Conservation (phyloP, 2,329 filamentous ascomycete species). For the Ophiosphaerella herpotricha region DNA sequence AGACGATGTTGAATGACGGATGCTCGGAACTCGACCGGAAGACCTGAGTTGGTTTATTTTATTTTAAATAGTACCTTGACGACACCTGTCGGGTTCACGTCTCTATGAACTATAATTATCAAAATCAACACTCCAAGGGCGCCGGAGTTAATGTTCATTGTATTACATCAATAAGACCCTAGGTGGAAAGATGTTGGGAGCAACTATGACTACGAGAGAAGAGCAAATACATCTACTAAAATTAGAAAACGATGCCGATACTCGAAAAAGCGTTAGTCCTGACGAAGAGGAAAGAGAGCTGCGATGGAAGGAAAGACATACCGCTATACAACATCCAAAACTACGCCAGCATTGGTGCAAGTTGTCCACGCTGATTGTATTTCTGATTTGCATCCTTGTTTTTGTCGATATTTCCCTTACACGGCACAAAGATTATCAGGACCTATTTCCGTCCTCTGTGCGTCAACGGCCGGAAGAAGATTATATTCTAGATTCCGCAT, state of each 20-base stretch:
- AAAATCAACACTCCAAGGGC: too few relatives aligned
- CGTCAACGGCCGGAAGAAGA: conserved; percentile 29
- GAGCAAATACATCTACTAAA: conserved; percentile 27
- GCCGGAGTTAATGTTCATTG: too few relatives aligned
- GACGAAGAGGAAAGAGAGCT: conserved; percentile 12
- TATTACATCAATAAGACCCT: not conserved
- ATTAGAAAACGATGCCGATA: conserved; percentile 9
- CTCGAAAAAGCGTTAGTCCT: conserved; percentile 5
- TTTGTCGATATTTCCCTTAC: not conserved
- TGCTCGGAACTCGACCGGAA: too few relatives aligned
- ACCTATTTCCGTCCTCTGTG: conserved; percentile 1
- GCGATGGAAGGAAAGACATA: conserved; percentile 7
- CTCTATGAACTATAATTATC: too few relatives aligned
- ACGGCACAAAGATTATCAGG: conserved; percentile 2
- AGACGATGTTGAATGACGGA: too few relatives aligned
- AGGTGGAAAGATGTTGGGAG: conserved; percentile 9
- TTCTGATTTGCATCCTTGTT: conserved; percentile 6
- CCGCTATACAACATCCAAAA: conserved; percentile 1
- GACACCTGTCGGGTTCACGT: too few relatives aligned
- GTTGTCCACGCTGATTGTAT: conserved; percentile 10
- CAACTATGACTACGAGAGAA: conserved; percentile 6
- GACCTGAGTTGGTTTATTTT: too few relatives aligned
- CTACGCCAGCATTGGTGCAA: conserved; percentile 14
- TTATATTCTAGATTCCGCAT: conserved; percentile 60
- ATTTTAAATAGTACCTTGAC: too few relatives aligned